Conservation (phyloP, 768 basidiomycete species). For the Cubamyces sp. region DNA sequence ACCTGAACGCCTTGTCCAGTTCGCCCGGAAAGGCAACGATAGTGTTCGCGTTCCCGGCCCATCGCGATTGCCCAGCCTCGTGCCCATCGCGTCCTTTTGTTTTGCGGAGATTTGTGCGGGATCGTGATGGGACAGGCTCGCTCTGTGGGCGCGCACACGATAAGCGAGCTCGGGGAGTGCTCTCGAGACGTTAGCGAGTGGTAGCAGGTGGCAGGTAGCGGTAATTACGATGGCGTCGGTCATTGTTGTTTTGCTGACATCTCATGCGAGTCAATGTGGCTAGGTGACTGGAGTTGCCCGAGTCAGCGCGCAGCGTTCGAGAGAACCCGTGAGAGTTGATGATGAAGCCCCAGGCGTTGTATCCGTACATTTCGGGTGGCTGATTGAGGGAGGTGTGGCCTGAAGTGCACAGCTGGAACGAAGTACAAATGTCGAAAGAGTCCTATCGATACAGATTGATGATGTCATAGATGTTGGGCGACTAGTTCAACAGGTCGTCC, state of each 20-base stretch:
- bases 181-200: not conserved
- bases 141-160: constrained; percentile 4
- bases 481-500: constrained; percentile 61
- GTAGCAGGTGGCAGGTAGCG: too few relatives aligned
- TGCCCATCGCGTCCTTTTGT: constrained; percentile 2
- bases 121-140: not conserved
- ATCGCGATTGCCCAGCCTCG: not conserved
- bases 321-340: too few relatives aligned
- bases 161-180: not conserved
- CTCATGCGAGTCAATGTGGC: too few relatives aligned
- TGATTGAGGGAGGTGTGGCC: too few relatives aligned
- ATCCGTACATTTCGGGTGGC: too few relatives aligned
- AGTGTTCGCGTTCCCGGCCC: constrained; percentile 1
- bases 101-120: not conserved
- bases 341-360: too few relatives aligned
- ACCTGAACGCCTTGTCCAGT: not conserved
- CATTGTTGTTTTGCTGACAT: too few relatives aligned
- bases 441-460: too few relatives aligned
- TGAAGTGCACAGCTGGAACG: not conserved
- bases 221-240: too few relatives aligned
- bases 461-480: not conserved
- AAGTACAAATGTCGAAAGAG: too few relatives aligned
- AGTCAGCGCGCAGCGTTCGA: too few relatives aligned
- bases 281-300: too few relatives aligned
- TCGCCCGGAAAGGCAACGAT: constrained; percentile 12